phyloP scores from a whole-genome alignment of 2,329 filamentous ascomycete species.

The Dryadomyces quercus-mongolicae region DNA sequence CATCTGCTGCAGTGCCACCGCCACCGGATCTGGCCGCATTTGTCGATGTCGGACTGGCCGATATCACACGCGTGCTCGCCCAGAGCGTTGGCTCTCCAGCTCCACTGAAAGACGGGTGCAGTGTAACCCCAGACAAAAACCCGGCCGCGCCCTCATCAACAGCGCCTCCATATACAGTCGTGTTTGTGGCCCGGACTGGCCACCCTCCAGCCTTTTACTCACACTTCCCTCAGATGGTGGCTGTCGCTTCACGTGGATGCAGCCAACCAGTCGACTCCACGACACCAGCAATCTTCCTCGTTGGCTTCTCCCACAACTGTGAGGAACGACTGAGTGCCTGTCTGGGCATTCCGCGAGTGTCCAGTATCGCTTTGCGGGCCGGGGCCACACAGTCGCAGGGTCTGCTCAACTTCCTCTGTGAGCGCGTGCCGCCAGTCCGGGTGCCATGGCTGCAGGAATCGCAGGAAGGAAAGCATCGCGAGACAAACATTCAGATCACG shows the following conservation, averaged over 20 bases:
- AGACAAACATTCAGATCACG: slow-evolving; percentile 34
- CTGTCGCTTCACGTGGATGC: slow-evolving; percentile 24
- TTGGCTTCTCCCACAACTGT: slow-evolving; percentile 49
- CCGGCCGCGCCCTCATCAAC: neutral
- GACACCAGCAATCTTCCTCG: slow-evolving; percentile 35
- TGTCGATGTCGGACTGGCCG: slow-evolving; percentile 53
- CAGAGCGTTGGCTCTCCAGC: slow-evolving; percentile 6
- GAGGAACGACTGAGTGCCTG: slow-evolving; percentile 44
- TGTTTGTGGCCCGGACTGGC: slow-evolving; percentile 47
- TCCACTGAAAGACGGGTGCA: neutral
- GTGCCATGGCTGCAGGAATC: slow-evolving; percentile 44
- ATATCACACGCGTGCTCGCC: slow-evolving; percentile 48
- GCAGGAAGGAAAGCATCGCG: slow-evolving; percentile 24
- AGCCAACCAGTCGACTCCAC: neutral
- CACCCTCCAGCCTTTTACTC: slow-evolving; percentile 45
- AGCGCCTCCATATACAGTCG: slow-evolving; percentile 28
- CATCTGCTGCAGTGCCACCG: slow-evolving; percentile 17
- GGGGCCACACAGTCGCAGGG: slow-evolving; percentile 44
- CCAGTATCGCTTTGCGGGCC: slow-evolving; percentile 46
- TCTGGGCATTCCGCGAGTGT: slow-evolving; percentile 51
- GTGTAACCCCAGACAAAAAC: neutral
- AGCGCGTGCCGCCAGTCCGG: slow-evolving; percentile 38
- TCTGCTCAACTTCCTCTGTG: slow-evolving; percentile 42
- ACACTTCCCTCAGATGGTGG: slow-evolving; percentile 41
- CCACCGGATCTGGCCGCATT: slow-evolving; percentile 40